phyloP scores from a whole-genome alignment of 106 monocot species.

The Iris macrosiphon region DNA sequence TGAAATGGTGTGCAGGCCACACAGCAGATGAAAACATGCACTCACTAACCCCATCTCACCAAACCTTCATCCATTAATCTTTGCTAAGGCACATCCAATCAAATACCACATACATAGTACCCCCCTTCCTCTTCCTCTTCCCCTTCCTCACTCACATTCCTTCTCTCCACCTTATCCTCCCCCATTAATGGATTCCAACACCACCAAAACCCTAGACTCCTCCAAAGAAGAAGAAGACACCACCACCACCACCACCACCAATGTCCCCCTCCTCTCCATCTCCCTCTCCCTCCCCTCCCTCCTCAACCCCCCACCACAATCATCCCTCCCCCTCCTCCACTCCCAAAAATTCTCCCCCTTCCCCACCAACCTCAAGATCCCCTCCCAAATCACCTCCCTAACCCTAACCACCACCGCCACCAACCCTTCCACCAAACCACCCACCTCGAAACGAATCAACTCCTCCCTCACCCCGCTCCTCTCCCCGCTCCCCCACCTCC shows the following conservation, averaged over 20 bases:
- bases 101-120: no score
- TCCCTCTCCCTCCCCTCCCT: slow-evolving; percentile 27
- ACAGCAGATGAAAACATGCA: no score
- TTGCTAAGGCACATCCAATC: no score
- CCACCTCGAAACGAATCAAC: slow-evolving; percentile 10
- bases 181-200: neutral
- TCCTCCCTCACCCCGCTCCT: slow-evolving; percentile 22
- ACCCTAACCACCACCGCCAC: slow-evolving; percentile 13
- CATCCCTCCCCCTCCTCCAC: slow-evolving; percentile 7
- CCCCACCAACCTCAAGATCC: slow-evolving; percentile 44
- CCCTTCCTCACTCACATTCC: neutral
- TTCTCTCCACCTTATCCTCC: neutral
- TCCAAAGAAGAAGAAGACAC: slow-evolving; percentile 1
- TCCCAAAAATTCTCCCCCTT: slow-evolving; percentile 28
- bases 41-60: no score
- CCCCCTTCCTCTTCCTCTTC: neutral
- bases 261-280: neutral
- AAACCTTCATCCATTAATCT: no score
- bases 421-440: slow-evolving; percentile 3
- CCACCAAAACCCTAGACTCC: neutral
- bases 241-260: neutral
- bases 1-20: no score
- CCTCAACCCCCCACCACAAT: slow-evolving; percentile 5
- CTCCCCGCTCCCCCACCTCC: slow-evolving; percentile 26
- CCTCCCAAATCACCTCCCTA: slow-evolving; percentile 40